A percentile compares a stretch with the other conserved stretches of the same genome.
These are phyloP conservation scores for Epichloe festucae DNA, from an alignment of 2,329 filamentous ascomycete species.

Conservation along the genomic window DNA sequence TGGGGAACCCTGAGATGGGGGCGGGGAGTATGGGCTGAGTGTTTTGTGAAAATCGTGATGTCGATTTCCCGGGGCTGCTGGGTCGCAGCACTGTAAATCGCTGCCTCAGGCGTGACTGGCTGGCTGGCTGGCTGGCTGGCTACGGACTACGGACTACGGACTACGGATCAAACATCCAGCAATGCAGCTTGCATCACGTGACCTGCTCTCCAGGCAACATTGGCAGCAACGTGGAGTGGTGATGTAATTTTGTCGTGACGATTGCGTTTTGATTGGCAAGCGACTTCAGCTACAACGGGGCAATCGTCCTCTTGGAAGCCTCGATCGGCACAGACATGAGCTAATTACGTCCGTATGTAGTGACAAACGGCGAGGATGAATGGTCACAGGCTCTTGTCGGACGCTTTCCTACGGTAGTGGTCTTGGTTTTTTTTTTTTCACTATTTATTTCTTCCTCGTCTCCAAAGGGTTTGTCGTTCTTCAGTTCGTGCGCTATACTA, in stretches of 20 bases:
- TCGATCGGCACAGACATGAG: too few relatives aligned
- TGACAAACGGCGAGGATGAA: too few relatives aligned
- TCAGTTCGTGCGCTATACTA: too few relatives aligned
- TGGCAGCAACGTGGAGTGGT: not conserved
- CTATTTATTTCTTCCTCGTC: not conserved
- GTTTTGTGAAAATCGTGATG: slow-evolving; percentile 35
- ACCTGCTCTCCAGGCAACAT: not conserved
- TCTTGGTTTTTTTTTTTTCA: not conserved
- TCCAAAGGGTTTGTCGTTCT: too few relatives aligned
- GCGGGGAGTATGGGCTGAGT: slow-evolving; percentile 21
- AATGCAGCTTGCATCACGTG: not conserved
- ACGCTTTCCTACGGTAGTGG: too few relatives aligned
- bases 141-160: too few relatives aligned
- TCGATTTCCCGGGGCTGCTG: slow-evolving; percentile 17
- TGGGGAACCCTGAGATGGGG: slow-evolving; percentile 24
- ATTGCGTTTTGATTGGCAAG: not conserved
- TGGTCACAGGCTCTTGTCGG: too few relatives aligned
- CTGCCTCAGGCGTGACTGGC: slow-evolving; percentile 15
- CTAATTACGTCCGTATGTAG: too few relatives aligned
- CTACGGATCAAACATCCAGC: not conserved
- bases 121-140: too few relatives aligned
- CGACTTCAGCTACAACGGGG: too few relatives aligned
- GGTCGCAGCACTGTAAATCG: slow-evolving; percentile 9
- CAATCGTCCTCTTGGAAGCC: too few relatives aligned
- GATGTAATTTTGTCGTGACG: not conserved